These are phyloP conservation scores for Fusarium albidum DNA, from an alignment of 2,329 filamentous ascomycete species.

Conservation along the genomic window DNA sequence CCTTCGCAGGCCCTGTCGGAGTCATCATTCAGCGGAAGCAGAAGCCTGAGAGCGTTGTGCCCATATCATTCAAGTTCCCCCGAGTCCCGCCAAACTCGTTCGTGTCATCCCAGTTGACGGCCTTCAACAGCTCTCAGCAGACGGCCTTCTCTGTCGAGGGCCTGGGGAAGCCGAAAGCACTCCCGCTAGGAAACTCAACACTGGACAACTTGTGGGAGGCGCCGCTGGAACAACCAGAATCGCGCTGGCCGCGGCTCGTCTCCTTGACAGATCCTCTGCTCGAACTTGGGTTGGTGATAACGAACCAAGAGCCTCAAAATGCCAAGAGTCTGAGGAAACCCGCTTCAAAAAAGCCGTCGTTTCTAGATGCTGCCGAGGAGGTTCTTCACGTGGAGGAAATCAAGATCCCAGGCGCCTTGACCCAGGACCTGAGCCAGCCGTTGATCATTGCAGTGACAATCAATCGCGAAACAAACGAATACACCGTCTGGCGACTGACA, in stretches of 20 bases:
- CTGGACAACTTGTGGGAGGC: slow-evolving; percentile 67
- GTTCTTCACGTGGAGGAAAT: slow-evolving; percentile 81
- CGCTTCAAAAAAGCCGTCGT: slow-evolving; percentile 53
- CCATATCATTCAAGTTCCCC: slow-evolving; percentile 64
- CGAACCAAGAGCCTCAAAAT: slow-evolving; percentile 55
- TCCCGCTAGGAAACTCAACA: slow-evolving; percentile 61
- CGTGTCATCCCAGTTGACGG: slow-evolving; percentile 71
- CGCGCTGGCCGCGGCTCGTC: slow-evolving; percentile 78
- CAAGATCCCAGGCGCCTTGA: slow-evolving; percentile 59
- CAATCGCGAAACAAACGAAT: slow-evolving; percentile 78
- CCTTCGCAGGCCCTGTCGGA: slow-evolving; percentile 82
- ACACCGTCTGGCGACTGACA: slow-evolving; percentile 84
- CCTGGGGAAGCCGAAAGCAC: slow-evolving; percentile 62
- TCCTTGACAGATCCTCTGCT: slow-evolving; percentile 85
- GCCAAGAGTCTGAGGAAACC: slow-evolving; percentile 42
- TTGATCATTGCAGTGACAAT: slow-evolving; percentile 82
- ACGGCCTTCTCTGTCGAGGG: slow-evolving; percentile 65
- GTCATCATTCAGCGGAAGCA: slow-evolving; percentile 86
- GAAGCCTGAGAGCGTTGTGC: slow-evolving; percentile 56
- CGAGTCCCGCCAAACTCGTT: slow-evolving; percentile 85
- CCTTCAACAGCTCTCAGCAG: slow-evolving; percentile 59
- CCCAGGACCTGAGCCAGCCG: slow-evolving; percentile 51
- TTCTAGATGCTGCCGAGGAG: slow-evolving; percentile 81
- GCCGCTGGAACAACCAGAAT: slow-evolving; percentile 60
- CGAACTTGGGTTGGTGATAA: slow-evolving; percentile 84